phyloP scores from a whole-genome alignment of 1,139 yeast genomes.

The Nakaseomyces glabratus region DNA sequence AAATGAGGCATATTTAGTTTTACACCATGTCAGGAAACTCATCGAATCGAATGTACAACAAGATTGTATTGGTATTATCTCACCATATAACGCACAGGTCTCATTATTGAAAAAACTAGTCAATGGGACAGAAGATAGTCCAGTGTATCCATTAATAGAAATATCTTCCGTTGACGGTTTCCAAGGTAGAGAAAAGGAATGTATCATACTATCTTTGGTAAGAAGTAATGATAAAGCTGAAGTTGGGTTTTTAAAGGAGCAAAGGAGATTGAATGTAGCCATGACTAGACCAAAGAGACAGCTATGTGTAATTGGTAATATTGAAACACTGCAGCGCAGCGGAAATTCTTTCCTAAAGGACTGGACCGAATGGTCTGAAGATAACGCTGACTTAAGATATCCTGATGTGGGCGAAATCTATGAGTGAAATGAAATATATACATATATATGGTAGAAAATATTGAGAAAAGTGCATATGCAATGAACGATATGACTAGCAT shows the following conservation, averaged over 20 bases:
- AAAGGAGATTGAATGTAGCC: slow-evolving; percentile 74
- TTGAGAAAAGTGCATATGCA: neutral
- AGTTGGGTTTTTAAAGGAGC: slow-evolving; percentile 70
- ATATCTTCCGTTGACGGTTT: slow-evolving; percentile 86
- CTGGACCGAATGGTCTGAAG: slow-evolving; percentile 71
- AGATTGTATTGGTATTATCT: slow-evolving; percentile 64
- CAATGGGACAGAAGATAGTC: slow-evolving; percentile 31
- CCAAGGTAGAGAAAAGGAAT: slow-evolving; percentile 88
- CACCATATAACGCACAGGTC: slow-evolving; percentile 89
- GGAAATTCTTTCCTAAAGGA: slow-evolving; percentile 43
- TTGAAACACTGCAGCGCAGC: slow-evolving; percentile 47
- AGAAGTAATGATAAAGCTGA: slow-evolving; percentile 59
- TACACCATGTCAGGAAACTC: slow-evolving; percentile 46
- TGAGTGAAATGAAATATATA: slow-evolving; percentile 10
- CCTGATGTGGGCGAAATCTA: slow-evolving; percentile 39
- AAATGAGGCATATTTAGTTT: slow-evolving; percentile 57
- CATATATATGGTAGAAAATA: slow-evolving; percentile 2
- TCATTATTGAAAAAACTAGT: slow-evolving; percentile 44
- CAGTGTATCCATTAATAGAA: slow-evolving; percentile 49
- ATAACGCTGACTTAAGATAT: slow-evolving; percentile 58
- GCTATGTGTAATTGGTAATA: slow-evolving; percentile 76
- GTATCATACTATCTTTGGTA: slow-evolving; percentile 70
- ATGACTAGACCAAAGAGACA: slow-evolving; percentile 87
- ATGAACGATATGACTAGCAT: neutral
- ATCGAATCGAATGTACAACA: slow-evolving; percentile 40